Conservation (phyloP, 2,329 filamentous ascomycete species). For the Alternaria arborescens region DNA sequence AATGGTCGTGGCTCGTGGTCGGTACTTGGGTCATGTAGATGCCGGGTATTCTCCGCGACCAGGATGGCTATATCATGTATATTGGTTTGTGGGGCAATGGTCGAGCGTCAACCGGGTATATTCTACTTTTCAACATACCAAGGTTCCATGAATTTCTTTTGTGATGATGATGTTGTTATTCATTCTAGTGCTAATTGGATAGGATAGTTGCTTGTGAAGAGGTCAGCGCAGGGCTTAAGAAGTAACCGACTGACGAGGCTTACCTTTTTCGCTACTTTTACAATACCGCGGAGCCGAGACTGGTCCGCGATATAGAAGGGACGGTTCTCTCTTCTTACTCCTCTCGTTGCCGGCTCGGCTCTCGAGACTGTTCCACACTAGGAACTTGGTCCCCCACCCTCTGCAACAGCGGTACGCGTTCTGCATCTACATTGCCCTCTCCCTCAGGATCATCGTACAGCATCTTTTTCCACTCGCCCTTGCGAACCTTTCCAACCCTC, state of each 20-base stretch:
- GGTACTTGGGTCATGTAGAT: slow-evolving; percentile 9
- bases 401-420: slow-evolving; percentile 56
- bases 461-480: slow-evolving; percentile 60
- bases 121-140: background rate
- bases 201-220: background rate
- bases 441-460: slow-evolving; percentile 51
- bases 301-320: background rate
- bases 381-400: slow-evolving; percentile 56
- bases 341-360: background rate
- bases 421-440: slow-evolving; percentile 51
- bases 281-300: background rate
- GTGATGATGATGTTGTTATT: background rate
- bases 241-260: background rate
- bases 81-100: slow-evolving; percentile 15
- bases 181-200: slow-evolving; percentile 4
- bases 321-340: background rate
- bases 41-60: slow-evolving; percentile 15
- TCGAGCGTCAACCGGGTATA: background rate
- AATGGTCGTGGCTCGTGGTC: slow-evolving; percentile 1
- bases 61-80: slow-evolving; percentile 6
- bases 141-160: background rate
- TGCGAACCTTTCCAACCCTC: slow-evolving; percentile 62
- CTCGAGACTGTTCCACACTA: slow-evolving; percentile 26
- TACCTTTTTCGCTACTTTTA: slow-evolving; percentile 1
- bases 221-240: background rate